phyloP scores from a whole-genome alignment of 768 basidiomycete species.

The Leccinum disarticulatum region DNA sequence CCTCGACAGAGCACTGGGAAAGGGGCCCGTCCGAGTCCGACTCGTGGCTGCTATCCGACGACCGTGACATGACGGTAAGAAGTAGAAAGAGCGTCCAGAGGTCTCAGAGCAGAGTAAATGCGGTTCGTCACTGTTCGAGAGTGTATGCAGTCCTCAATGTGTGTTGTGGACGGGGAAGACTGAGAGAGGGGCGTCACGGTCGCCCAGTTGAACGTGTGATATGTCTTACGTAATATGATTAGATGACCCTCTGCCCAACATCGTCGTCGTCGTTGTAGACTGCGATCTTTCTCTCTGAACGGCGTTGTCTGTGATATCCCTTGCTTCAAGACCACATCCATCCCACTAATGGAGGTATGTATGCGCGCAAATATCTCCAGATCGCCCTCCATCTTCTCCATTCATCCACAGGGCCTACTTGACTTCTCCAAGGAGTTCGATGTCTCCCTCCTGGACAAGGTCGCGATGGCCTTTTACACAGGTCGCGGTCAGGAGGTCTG shows the following conservation, averaged over 20 bases:
- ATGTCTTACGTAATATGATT: slow-evolving; percentile 35
- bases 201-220: slow-evolving; percentile 19
- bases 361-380: neutral
- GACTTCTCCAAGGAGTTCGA: slow-evolving; percentile 95
- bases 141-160: neutral
- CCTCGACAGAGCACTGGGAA: slow-evolving; percentile 18
- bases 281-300: slow-evolving; percentile 13
- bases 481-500: slow-evolving; percentile 80
- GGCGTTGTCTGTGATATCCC: slow-evolving; percentile 3
- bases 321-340: slow-evolving; percentile 9
- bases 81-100: neutral
- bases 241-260: slow-evolving; percentile 39
- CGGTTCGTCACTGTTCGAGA: slow-evolving; percentile 12
- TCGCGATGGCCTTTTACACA: slow-evolving; percentile 90
- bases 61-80: slow-evolving; percentile 6
- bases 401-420: slow-evolving; percentile 65
- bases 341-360: slow-evolving; percentile 40
- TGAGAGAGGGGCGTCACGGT: too few species aligned
- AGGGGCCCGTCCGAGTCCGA: slow-evolving; percentile 11
- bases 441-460: slow-evolving; percentile 88
- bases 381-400: slow-evolving; percentile 8
- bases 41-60: slow-evolving; percentile 5
- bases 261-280: slow-evolving; percentile 18
- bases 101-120: neutral
- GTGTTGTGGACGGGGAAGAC: neutral